Base-by-base conservation (phyloP, 352 stramenopile species). In the Peronospora destructor region DNA sequence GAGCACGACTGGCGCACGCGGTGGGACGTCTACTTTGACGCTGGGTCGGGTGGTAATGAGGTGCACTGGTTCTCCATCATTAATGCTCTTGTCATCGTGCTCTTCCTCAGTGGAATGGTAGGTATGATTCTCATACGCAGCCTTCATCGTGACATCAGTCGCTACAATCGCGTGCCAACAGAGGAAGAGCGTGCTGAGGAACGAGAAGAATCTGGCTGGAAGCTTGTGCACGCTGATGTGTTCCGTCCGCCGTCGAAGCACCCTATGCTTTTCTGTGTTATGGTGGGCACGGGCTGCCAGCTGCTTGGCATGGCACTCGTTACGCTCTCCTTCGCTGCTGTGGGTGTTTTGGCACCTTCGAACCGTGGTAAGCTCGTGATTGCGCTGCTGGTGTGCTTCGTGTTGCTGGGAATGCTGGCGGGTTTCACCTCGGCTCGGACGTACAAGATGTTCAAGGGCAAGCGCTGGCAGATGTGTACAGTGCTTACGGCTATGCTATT, bases 401-500 rank as follows among this genome's bases (percentile, higher is more conserved):
- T 99, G 19, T 66, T 99, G 30, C 87, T 99, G 59, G 96, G 96
- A 28, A 90, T 87, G 53, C 68, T 99, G 25, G 92, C 94, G 13
- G 97, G 97, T 11, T 99, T 97, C 73, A 86, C 91, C 9, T 97
- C 91, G 17, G 91, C 97, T 17, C 81, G 93, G 46, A 83, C 98
- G 36, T 99, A 99, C 90, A 99, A 99, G 73, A 98, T 97, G 58
- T 99, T 99, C 79, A 98, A 98, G 66, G 97, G 96, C 54, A 98
- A 98, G 73, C 82, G 87, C 50, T 99, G 96, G 95, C 95, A 99
- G 68, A 72, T 96, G 59, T 97, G 86, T 51, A 99, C 96, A 19
- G 67, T 97, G 3, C 70, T 97, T 28, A 98, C 95, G 21, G 96
- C 95, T 6, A 77, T 98, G 37, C 76, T 97, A 4, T 99, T 98